A percentile compares a stretch with the other conserved stretches of the same genome.
Conservation (phyloP, 441 rosid species). For the Mallotus repandus region DNA sequence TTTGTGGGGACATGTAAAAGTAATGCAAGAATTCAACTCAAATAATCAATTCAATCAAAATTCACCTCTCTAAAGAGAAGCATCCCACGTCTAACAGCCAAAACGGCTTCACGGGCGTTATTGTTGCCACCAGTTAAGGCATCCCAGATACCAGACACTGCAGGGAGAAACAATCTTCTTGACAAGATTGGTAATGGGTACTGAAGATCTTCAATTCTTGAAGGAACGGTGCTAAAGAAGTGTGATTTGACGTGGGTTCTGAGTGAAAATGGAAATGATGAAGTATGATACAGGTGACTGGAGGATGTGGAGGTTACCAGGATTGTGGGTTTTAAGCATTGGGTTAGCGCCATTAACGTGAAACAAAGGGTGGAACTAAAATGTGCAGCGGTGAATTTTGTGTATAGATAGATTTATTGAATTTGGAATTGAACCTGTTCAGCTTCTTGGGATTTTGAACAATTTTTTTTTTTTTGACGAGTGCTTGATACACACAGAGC, state of each 20-base stretch:
- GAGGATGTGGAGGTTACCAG: conserved; percentile 21
- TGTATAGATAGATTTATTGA: not conserved
- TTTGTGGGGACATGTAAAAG: too few relatives aligned
- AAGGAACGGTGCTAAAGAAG: conserved; percentile 26
- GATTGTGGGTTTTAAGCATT: conserved; percentile 32
- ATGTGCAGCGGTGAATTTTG: not conserved
- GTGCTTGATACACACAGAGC: not conserved
- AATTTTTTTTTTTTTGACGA: not conserved
- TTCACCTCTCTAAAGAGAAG: conserved; percentile 67
- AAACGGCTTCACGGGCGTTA: conserved; percentile 56
- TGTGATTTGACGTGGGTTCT: conserved; percentile 12
- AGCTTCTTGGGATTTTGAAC: not conserved
- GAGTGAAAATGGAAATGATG: conserved; percentile 16
- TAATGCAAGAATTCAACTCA: not conserved
- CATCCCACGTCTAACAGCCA: conserved; percentile 76
- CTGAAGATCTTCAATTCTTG: conserved; percentile 36
- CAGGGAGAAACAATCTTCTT: conserved; percentile 63
- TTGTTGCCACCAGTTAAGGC: conserved; percentile 68
- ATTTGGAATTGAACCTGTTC: not conserved
- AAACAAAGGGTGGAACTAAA: not conserved
- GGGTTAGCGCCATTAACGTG: conserved; percentile 48
- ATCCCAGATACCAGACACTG: conserved; percentile 81
- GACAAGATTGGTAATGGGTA: conserved; percentile 39
- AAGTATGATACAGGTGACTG: conserved; percentile 21
- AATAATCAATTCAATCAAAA: not conserved